Percentiles rank a stretch among this genome's conserved stretches.
Evolutionary conservation across 2,329 filamentous ascomycete genomes (phyloP).

Genomic region (Colletotrichum sp.): DNA sequence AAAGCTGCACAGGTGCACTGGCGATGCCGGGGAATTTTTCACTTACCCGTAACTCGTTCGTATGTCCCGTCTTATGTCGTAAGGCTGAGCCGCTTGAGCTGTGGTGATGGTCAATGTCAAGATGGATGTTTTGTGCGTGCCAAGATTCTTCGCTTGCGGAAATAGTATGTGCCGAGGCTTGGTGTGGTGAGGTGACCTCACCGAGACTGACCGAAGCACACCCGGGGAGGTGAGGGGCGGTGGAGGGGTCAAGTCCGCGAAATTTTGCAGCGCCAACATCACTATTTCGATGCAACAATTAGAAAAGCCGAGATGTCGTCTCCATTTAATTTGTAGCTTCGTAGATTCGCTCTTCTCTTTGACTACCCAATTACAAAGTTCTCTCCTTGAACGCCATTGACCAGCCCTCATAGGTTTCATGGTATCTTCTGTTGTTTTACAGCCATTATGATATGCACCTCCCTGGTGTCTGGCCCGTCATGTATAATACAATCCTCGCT

Average conservation of each 20-base stretch:
- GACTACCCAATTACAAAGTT: neutral
- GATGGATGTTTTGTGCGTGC: conserved; percentile 24
- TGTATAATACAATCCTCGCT: neutral
- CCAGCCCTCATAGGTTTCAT: conserved; percentile 4
- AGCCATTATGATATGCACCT: neutral
- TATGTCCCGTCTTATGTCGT: conserved; percentile 13
- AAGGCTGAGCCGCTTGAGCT: conserved; percentile 19
- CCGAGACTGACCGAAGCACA: neutral
- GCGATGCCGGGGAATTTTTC: neutral
- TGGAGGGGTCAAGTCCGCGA: neutral
- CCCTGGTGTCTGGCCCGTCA: neutral
- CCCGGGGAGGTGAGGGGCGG: neutral
- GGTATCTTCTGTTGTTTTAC: conserved; percentile 15
- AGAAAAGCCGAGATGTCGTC: neutral
- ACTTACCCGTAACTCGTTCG: conserved; percentile 9
- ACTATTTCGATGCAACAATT: neutral
- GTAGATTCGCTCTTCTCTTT: no score
- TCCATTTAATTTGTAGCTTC: neutral
- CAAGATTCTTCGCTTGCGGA: conserved; percentile 25
- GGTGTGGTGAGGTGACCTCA: neutral
- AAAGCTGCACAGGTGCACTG: neutral
- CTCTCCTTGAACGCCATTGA: neutral
- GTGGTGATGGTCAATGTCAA: conserved; percentile 7
- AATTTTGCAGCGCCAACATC: neutral
- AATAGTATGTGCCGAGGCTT: conserved; percentile 21